Evolutionary conservation across 2,329 filamentous ascomycete genomes (phyloP), one percentile per base, ranked within the genome.

Genomic region (Sclerotiophoma versabilis): DNA sequence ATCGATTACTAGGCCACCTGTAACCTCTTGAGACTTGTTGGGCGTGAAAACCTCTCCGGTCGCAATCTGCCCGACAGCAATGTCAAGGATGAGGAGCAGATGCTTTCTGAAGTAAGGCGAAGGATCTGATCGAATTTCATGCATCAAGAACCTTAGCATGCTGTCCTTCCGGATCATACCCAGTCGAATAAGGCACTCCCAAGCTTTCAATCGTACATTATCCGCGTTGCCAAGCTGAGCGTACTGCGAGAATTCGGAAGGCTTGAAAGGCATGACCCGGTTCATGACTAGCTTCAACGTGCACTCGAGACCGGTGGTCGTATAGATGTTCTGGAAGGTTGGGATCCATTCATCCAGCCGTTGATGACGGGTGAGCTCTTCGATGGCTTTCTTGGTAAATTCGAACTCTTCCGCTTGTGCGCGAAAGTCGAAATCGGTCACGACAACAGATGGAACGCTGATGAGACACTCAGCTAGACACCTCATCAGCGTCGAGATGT

Each of bases 401-500:
- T 79, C 75, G 36, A 81, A 77, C 38, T 86, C 81, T 23, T 80
- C 78, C 32, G 80, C 76, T 37, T 79, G 76, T 51, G 81, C 79
- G 25, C 83, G 78, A 17, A 77, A 75, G 44, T 79, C 75, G 63
- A 81, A 74, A 4, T 58, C 60, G 69, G 62, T 79, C 39, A 63
- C 54, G 29, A 46, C 34, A 19, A 36, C 54, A 6, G 52, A 61
- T 27, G 63, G 64, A 1, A 59, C 41, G 19, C 54, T 66, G 5
- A 73, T 76, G 49, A 88, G 74, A 9, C 83, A 81, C 57, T 85
- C 79, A 5, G 84, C 81, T 5, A 89, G 73, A 32, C 84, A 84
- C 30, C 75, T 78, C 79, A 99, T 89, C 20, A 99, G 81, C 19
- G 84, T 89, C 7, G 92, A 87, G 48, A 99, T 86, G 70, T 97